Evolutionary conservation across 371 early-diverging fungal genomes (phyloP).

Genomic region (Fennellomyces sp.): DNA sequence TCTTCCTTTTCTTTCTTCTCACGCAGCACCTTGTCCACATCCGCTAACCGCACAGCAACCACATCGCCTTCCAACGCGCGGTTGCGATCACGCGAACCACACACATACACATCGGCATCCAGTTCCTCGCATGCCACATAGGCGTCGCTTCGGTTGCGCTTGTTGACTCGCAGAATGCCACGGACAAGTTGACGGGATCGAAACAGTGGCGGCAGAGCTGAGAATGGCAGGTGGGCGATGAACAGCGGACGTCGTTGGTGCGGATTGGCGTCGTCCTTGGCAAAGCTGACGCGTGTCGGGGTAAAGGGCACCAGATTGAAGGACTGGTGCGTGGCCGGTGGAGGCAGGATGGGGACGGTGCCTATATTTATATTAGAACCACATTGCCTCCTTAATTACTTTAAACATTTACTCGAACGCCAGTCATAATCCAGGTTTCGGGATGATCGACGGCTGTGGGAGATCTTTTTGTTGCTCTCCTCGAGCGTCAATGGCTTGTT

Average conservation of each 20-base stretch:
- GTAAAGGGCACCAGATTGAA: slow-evolving; percentile 50
- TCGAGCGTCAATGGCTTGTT: slow-evolving; percentile 34
- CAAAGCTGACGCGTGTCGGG: slow-evolving; percentile 42
- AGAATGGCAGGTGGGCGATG: slow-evolving; percentile 57
- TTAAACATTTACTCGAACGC: slow-evolving; percentile 25
- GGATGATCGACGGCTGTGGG: slow-evolving; percentile 26
- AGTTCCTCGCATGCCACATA: slow-evolving; percentile 78
- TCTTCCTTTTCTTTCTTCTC: slow-evolving; percentile 58
- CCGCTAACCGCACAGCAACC: slow-evolving; percentile 76
- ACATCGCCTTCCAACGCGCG: slow-evolving; percentile 86
- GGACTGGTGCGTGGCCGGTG: slow-evolving; percentile 7
- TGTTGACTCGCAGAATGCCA: slow-evolving; percentile 83
- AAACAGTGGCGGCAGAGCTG: slow-evolving; percentile 51
- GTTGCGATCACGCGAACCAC: slow-evolving; percentile 76
- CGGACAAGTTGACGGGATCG: slow-evolving; percentile 50
- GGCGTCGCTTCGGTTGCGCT: slow-evolving; percentile 77
- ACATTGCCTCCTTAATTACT: background rate
- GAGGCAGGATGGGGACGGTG: slow-evolving; percentile 10
- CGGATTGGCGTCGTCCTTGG: slow-evolving; percentile 46
- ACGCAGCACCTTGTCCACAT: slow-evolving; percentile 60
- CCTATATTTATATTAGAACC: slow-evolving; percentile 1
- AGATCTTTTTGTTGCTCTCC: slow-evolving; percentile 15
- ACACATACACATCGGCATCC: slow-evolving; percentile 73
- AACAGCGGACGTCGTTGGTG: slow-evolving; percentile 56
- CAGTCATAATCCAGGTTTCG: slow-evolving; percentile 42